Evolutionary conservation across 768 basidiomycete genomes (phyloP).

Genomic region (Rubroboletus pulcherrimus): DNA sequence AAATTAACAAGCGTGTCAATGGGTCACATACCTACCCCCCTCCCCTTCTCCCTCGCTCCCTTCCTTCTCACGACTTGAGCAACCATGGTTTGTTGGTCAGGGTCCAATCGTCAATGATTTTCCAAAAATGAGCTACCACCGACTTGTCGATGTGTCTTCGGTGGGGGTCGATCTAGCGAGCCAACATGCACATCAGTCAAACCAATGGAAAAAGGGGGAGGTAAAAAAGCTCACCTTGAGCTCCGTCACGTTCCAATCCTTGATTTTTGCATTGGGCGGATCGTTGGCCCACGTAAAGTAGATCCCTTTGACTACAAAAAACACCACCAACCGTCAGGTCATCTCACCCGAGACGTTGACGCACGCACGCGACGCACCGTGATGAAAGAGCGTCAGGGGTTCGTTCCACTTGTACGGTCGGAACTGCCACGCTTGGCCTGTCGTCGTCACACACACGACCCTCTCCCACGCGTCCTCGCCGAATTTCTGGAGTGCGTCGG

Average conservation of each 20-base stretch:
- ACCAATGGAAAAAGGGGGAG: neutral
- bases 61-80: conserved; percentile 39
- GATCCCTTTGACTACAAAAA: conserved; percentile 78
- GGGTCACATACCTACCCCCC: neutral
- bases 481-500: conserved; percentile 90
- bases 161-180: conserved; percentile 75
- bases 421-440: conserved; percentile 98
- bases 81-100: conserved; percentile 75
- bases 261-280: conserved; percentile 81
- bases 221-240: conserved; percentile 56
- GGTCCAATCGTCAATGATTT: conserved; percentile 84
- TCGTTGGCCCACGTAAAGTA: conserved; percentile 95
- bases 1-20: neutral
- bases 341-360: no score
- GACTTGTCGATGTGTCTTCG: conserved; percentile 93
- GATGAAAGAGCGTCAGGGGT: conserved; percentile 87
- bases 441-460: conserved; percentile 97
- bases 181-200: neutral
- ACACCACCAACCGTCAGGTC: no score
- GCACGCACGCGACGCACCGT: conserved; percentile 50
- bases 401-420: conserved; percentile 96
- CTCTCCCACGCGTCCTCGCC: conserved; percentile 94
- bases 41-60: neutral
- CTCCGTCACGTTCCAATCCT: conserved; percentile 97
- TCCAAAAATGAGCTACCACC: conserved; percentile 95